A percentile compares a stretch with the other conserved stretches of the same genome.
phyloP scores from a whole-genome alignment of 2,329 filamentous ascomycete genomes.

The Cladophialophora bantiana region DNA sequence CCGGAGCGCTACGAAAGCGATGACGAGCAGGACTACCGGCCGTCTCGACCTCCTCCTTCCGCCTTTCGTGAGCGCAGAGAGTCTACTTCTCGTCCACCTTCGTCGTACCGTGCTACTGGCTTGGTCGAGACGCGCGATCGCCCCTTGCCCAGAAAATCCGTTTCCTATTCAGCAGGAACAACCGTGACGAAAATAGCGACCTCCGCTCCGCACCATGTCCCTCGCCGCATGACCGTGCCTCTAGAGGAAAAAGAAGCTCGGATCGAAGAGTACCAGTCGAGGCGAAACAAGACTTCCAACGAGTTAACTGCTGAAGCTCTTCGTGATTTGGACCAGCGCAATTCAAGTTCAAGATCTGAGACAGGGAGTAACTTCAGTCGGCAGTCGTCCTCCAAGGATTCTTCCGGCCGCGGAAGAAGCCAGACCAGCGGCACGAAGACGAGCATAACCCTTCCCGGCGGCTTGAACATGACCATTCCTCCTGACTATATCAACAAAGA shows the following conservation, averaged over 20 bases:
- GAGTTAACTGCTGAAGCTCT: constrained; percentile 38
- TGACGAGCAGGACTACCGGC: constrained; percentile 25
- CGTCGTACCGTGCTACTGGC: constrained; percentile 29
- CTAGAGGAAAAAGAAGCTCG: constrained; percentile 33
- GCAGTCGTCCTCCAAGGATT: constrained; percentile 40
- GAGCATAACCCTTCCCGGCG: constrained; percentile 30
- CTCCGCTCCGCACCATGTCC: constrained; percentile 9
- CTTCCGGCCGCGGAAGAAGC: constrained; percentile 35
- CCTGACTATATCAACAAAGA: constrained; percentile 29
- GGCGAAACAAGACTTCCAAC: constrained; percentile 29
- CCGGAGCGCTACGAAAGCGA: constrained; percentile 25
- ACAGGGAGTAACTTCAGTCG: constrained; percentile 39
- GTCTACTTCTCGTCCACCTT: constrained; percentile 36
- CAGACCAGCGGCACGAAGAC: constrained; percentile 30
- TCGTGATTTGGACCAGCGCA: constrained; percentile 33
- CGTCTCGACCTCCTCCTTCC: constrained; percentile 25
- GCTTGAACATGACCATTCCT: constrained; percentile 35
- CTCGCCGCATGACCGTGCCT: constrained; percentile 24
- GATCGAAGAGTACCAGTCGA: constrained; percentile 36
- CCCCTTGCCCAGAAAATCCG: constrained; percentile 30
- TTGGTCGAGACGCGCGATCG: constrained; percentile 28
- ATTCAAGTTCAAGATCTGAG: constrained; percentile 35
- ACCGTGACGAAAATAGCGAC: constrained; percentile 28
- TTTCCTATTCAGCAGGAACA: constrained; percentile 29
- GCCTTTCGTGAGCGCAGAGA: constrained; percentile 27